A percentile compares a stretch with the other conserved stretches of the same genome.
These are phyloP conservation scores for Eucalyptus coolabah DNA, from an alignment of 345 rosid genomes.

Conservation along the genomic window DNA sequence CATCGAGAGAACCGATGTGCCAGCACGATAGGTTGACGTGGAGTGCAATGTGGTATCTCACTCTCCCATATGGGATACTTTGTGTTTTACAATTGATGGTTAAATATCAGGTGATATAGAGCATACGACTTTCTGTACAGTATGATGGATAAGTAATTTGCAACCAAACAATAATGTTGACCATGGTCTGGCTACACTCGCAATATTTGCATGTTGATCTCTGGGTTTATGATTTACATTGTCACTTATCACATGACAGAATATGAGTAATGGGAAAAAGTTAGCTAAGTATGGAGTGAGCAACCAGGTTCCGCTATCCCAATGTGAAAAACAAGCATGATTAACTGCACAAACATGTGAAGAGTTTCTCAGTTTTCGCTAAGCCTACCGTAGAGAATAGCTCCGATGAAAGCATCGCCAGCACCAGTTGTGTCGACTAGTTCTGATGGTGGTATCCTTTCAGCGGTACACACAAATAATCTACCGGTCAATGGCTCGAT, in stretches of 20 bases:
- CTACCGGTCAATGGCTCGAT: conserved; percentile 51
- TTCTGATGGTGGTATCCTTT: conserved; percentile 59
- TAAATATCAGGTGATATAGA: neutral
- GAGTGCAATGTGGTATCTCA: neutral
- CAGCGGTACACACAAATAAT: conserved; percentile 56
- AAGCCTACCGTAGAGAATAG: conserved; percentile 51
- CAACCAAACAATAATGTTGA: neutral
- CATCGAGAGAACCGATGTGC: neutral
- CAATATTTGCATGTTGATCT: too few species aligned
- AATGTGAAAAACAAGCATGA: neutral
- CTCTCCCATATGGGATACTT: neutral
- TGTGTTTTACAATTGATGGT: neutral
- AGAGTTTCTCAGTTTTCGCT: neutral
- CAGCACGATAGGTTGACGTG: neutral
- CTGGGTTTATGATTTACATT: too few species aligned
- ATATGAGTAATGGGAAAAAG: neutral
- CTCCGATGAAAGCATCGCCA: conserved; percentile 86
- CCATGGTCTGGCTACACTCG: too few species aligned
- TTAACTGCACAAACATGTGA: neutral
- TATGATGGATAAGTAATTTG: neutral
- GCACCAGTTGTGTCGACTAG: conserved; percentile 79
- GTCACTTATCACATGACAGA: too few species aligned
- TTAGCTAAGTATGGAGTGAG: neutral
- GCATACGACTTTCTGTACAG: neutral
- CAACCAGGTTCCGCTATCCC: neutral